Conservation (phyloP, 139 green algal species). For the Helicosporidium sp. region DNA sequence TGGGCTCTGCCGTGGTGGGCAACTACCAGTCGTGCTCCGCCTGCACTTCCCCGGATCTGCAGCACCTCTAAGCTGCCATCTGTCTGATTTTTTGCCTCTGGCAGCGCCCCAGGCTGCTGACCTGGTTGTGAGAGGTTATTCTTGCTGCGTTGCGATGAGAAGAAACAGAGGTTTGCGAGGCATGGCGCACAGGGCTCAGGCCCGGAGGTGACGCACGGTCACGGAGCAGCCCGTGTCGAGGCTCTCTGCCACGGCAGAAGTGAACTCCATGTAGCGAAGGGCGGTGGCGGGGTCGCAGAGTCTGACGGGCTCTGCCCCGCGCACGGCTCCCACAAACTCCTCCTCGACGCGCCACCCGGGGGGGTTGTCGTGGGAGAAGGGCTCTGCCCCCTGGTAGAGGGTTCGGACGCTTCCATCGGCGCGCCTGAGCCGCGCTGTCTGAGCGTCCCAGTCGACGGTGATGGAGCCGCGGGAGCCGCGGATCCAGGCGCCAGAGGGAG, state of each 20-base stretch:
- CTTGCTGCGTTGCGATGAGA: too few species aligned
- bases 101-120: too few species aligned
- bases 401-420: background rate
- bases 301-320: conserved; percentile 3
- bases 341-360: conserved; percentile 15
- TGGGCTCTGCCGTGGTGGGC: background rate
- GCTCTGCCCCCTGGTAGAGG: conserved; percentile 2
- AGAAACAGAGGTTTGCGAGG: too few species aligned
- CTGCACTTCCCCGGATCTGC: too few species aligned
- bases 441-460: too few species aligned
- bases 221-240: conserved; percentile 6
- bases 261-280: conserved; percentile 23
- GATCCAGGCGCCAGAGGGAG: background rate
- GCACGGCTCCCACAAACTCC: conserved; percentile 16
- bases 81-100: too few species aligned
- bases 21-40: background rate
- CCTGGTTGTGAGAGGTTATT: too few species aligned
- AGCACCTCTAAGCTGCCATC: too few species aligned
- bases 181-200: too few species aligned
- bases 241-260: conserved; percentile 11
- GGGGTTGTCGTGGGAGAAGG: conserved; percentile 1
- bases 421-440: too few species aligned
- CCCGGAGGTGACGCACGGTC: too few species aligned
- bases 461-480: background rate
- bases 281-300: conserved; percentile 7